Percentiles rank a stretch among this genome's conserved stretches.
phyloP scores from a whole-genome alignment of 83 land plant species.

The Larix sibirica region DNA sequence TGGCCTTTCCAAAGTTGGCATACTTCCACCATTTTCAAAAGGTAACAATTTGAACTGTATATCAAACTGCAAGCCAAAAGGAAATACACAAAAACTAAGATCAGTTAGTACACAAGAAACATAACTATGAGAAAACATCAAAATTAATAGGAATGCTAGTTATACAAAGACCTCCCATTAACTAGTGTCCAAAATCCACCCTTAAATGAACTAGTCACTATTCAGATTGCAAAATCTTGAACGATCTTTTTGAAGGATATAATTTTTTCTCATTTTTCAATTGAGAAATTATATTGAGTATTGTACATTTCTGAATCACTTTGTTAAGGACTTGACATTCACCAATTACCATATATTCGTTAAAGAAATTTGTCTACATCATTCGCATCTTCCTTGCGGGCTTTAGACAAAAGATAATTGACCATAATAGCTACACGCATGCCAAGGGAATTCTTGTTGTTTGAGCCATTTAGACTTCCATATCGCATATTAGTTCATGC shows the following conservation, averaged over 20 bases:
- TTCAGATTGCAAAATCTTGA: background rate
- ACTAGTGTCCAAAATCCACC: background rate
- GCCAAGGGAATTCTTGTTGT: conserved; percentile 32
- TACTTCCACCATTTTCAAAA: conserved; percentile 35
- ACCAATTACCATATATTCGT: background rate
- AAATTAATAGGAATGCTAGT: background rate
- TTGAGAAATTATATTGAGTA: conserved; percentile 1
- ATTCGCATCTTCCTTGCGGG: conserved; percentile 45
- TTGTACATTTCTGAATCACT: background rate
- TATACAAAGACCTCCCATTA: background rate
- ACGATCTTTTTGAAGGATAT: background rate
- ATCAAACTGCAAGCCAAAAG: conserved; percentile 55
- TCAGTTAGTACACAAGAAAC: background rate
- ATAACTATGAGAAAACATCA: background rate
- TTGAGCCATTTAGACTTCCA: conserved; percentile 50
- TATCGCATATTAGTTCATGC: conserved; percentile 72
- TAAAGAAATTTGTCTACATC: conserved; percentile 39
- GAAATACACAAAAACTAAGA: conserved; percentile 6
- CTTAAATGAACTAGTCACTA: background rate
- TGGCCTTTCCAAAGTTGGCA: conserved; percentile 64
- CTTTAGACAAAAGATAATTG: conserved; percentile 48
- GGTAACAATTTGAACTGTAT: conserved; percentile 72
- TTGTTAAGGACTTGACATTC: background rate
- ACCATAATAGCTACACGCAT: conserved; percentile 47
- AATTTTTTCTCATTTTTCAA: background rate